Evolutionary conservation across 768 basidiomycete genomes (phyloP).

Genomic region (Tricholomella constricta): DNA sequence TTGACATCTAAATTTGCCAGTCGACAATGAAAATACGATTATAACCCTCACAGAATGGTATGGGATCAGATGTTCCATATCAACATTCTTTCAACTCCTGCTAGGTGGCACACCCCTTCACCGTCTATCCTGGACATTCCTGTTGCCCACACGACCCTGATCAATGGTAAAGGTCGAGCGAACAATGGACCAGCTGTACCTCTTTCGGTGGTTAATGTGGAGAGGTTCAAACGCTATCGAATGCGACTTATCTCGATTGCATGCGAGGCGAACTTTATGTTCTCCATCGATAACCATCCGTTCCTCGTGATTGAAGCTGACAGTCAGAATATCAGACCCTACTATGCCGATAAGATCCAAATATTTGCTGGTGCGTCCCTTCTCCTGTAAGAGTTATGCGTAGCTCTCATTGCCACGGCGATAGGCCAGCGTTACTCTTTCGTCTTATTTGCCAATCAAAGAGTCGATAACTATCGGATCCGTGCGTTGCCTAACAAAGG

Average conservation of each 20-base stretch:
- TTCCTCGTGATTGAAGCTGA: constrained; percentile 41
- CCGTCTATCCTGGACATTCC: background rate
- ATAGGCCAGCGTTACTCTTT: constrained; percentile 44
- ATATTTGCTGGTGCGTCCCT: constrained; percentile 24
- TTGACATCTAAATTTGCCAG: too few species aligned
- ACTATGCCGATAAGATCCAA: constrained; percentile 28
- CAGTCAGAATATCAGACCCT: constrained; percentile 25
- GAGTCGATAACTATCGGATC: constrained; percentile 35
- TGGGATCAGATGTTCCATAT: constrained; percentile 4
- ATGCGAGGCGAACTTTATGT: constrained; percentile 38
- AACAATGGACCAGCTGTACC: constrained; percentile 20
- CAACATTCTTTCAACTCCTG: background rate
- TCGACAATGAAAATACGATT: constrained; percentile 41
- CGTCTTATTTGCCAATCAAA: constrained; percentile 32
- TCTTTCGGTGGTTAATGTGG: constrained; percentile 37
- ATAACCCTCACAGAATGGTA: constrained; percentile 43
- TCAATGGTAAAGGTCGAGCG: constrained; percentile 44
- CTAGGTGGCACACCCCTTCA: background rate
- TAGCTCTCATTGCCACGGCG: background rate
- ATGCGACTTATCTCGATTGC: constrained; percentile 36
- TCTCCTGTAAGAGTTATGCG: too few species aligned
- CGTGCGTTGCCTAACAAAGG: constrained; percentile 19
- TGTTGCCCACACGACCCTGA: constrained; percentile 17
- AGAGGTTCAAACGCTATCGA: constrained; percentile 34
- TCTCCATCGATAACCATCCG: constrained; percentile 46